Conservation (phyloP, 306 rosid species). For the Canavalia gladiata region DNA sequence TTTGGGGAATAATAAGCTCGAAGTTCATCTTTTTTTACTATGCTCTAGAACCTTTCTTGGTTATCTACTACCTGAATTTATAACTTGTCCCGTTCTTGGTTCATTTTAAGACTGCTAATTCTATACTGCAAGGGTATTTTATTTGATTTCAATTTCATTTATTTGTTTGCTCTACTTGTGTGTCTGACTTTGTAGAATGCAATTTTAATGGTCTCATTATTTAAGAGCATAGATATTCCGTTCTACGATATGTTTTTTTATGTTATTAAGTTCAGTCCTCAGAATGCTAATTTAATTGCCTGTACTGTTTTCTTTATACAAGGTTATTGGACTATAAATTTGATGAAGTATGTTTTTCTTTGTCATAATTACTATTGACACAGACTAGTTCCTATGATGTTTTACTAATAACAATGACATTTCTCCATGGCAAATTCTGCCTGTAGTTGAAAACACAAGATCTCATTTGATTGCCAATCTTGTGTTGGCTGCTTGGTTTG, state of each 20-base stretch:
- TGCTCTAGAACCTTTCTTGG: conserved; percentile 26
- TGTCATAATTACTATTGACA: background rate
- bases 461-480: background rate
- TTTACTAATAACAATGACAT: background rate
- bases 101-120: background rate
- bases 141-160: conserved; percentile 8
- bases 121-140: background rate
- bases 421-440: conserved; percentile 9
- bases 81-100: background rate
- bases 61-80: background rate
- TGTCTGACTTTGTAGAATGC: background rate
- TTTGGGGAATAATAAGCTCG: background rate
- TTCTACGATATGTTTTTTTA: background rate
- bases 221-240: background rate
- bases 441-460: background rate
- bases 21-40: background rate
- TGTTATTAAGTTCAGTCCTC: background rate
- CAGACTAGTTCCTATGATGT: background rate
- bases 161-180: conserved; percentile 6
- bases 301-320: background rate
- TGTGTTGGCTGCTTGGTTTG: background rate
- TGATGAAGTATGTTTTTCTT: background rate
- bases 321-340: background rate
- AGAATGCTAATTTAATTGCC: background rate
- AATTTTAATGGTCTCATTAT: conserved; percentile 6